Evolutionary conservation across 2,329 filamentous ascomycete genomes (phyloP).

Genomic region (Myriangium duriaei): DNA sequence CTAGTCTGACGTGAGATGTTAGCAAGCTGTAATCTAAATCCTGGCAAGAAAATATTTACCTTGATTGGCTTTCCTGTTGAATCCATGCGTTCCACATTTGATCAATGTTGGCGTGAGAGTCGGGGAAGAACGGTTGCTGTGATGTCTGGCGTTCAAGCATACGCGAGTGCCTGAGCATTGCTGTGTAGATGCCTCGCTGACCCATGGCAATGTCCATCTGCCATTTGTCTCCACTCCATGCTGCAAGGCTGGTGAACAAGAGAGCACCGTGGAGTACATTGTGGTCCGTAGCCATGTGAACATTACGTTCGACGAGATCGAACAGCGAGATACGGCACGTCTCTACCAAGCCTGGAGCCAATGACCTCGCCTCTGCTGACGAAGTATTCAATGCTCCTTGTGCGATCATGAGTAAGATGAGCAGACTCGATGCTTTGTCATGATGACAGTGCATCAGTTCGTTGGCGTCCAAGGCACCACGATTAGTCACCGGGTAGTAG

Average conservation of each 20-base stretch:
- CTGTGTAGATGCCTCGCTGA: conserved; percentile 59
- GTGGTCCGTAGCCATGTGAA: conserved; percentile 53
- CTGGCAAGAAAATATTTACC: conserved; percentile 27
- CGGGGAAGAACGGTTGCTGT: conserved; percentile 32
- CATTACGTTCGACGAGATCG: conserved; percentile 59
- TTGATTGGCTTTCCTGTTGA: conserved; percentile 44
- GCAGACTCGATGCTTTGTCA: conserved; percentile 51
- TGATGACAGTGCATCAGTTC: conserved; percentile 50
- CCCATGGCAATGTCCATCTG: conserved; percentile 68
- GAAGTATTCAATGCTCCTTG: conserved; percentile 56
- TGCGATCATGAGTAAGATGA: conserved; percentile 60
- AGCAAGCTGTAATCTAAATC: conserved; percentile 12
- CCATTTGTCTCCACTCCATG: conserved; percentile 67
- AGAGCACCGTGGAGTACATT: conserved; percentile 53
- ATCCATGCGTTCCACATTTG: conserved; percentile 53
- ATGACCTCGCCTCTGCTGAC: conserved; percentile 50
- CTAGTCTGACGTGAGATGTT: conserved; percentile 37
- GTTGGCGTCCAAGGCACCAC: conserved; percentile 51
- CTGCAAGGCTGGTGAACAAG: conserved; percentile 54
- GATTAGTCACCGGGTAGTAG: conserved; percentile 51
- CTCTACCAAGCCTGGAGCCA: conserved; percentile 55
- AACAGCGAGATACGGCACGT: conserved; percentile 61
- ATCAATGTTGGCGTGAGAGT: conserved; percentile 37
- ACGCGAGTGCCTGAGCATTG: conserved; percentile 58
- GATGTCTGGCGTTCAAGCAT: conserved; percentile 41